Base-by-base conservation (phyloP, 495 filamentous ascomycete genomes). In the Neurospora sp. region DNA sequence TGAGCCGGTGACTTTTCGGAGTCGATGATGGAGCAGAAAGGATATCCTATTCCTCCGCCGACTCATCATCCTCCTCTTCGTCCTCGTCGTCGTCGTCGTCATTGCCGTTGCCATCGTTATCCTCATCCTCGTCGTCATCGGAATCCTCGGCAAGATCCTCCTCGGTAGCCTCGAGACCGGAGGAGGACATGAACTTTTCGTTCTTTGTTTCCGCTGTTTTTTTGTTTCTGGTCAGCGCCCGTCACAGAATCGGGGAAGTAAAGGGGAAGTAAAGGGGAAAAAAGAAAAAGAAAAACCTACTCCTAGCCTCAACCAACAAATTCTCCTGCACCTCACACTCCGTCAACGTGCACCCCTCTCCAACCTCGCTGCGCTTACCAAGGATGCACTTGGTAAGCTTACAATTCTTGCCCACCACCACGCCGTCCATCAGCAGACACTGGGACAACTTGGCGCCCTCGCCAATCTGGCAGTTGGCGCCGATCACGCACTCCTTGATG, bases 241-340 rank as follows among this genome's bases (percentile, higher is more conserved):
- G 2, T 31, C 27, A 31, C 27, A 31, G 27, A 31, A 31, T 31
- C 1, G 27, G 27, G 27, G 27, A 31, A 31, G 27, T 31, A 31
- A 31, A 31, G 27, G 27, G 27, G 27, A 2, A 2, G 27, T 1
- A 31, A 31, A 62, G 9, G 11, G 14, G 46, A 23, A 72, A 20
- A 73, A 38, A 62, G 72, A 88, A 88, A 86, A 27, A 72, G 18
- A 72, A 39, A 69, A 72, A 88, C 89, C 87, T 83, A 91, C 90
- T 94, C 77, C 89, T 90, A 31, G 93, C 89, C 73, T 91, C 89
- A 14, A 98, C 92, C n/a, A 92, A 83, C 79, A 91, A 87, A 39
- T 91, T 93, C 80, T 97, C 93, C 80, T 97, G 93, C 3, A 98
- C 90, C 81, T 97, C 94, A 77, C 94, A 97, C 73, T 98, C 93